phyloP scores from a whole-genome alignment of 129 eudicot genomes.

The Dittrichia graveolens region DNA sequence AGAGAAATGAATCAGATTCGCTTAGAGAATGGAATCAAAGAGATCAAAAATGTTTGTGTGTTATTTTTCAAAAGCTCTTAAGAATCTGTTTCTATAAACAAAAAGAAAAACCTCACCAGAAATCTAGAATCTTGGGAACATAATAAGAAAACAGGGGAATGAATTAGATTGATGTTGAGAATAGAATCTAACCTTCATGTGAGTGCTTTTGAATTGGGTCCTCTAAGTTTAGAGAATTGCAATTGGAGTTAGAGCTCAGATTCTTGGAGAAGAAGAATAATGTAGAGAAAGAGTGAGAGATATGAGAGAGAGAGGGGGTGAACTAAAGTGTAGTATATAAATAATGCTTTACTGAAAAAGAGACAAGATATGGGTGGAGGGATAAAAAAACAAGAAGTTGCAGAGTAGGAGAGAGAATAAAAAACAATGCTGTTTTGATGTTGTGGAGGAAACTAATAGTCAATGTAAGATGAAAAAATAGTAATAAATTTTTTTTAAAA shows the following conservation, averaged over 20 bases:
- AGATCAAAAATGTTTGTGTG: neutral
- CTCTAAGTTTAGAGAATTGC: conserved; percentile 28
- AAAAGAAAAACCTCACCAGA: neutral
- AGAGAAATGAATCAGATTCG: neutral
- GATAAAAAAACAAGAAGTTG: conserved; percentile 33
- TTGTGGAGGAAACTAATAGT: conserved; percentile 18
- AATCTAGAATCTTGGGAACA: conserved; percentile 13
- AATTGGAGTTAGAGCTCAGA: conserved; percentile 21
- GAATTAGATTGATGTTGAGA: conserved; percentile 8
- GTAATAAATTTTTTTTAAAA: conserved; percentile 1
- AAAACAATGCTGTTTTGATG: conserved; percentile 24
- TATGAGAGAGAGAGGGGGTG: conserved; percentile 7
- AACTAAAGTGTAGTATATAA: conserved; percentile 35
- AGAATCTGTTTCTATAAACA: conserved; percentile 1
- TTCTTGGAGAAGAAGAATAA: conserved; percentile 17
- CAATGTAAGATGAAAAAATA: conserved; percentile 5
- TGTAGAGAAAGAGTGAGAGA: conserved; percentile 9
- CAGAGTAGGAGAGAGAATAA: conserved; percentile 34
- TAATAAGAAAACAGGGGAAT: neutral
- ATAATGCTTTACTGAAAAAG: conserved; percentile 30
- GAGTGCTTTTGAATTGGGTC: conserved; percentile 17
- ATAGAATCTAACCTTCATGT: conserved; percentile 44
- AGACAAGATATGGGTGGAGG: conserved; percentile 38
- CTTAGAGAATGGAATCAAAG: neutral
- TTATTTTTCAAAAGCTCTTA: neutral